Percentiles rank a stretch among this genome's conserved stretches.
Conservation (phyloP, 1,139 yeast species). For the Hansenula anomala region DNA sequence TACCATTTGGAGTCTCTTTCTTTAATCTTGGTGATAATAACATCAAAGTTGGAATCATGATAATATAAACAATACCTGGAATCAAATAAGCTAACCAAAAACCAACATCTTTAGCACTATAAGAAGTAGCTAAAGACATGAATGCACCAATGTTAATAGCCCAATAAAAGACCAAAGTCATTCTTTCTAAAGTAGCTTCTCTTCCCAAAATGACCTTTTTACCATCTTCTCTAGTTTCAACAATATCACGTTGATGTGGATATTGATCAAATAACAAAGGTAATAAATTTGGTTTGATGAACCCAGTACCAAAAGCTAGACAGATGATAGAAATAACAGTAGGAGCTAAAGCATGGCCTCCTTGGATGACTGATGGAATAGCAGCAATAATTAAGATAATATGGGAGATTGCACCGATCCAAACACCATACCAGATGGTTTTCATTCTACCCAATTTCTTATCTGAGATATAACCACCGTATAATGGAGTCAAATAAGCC, state of each 20-base stretch:
- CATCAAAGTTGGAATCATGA: constrained; percentile 39
- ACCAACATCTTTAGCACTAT: constrained; percentile 59
- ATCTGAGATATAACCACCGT: constrained; percentile 72
- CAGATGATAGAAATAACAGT: constrained; percentile 52
- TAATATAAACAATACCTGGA: constrained; percentile 43
- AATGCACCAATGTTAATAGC: constrained; percentile 75
- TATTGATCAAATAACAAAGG: constrained; percentile 76
- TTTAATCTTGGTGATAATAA: constrained; percentile 32
- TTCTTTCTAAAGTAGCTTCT: constrained; percentile 61
- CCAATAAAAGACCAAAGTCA: constrained; percentile 71
- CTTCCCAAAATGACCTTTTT: constrained; percentile 69
- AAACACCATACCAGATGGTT: constrained; percentile 55
- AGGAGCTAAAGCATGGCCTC: constrained; percentile 41
- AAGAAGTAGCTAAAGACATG: constrained; percentile 69
- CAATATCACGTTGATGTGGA: constrained; percentile 48
- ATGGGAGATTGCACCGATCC: constrained; percentile 55
- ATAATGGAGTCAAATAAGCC: constrained; percentile 74
- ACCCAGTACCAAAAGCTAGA: constrained; percentile 75
- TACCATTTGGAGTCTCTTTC: constrained; percentile 33
- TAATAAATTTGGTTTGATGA: constrained; percentile 70
- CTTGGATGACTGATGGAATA: constrained; percentile 50
- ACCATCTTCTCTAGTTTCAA: constrained; percentile 53
- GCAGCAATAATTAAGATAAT: constrained; percentile 64
- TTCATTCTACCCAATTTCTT: constrained; percentile 65
- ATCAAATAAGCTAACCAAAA: constrained; percentile 69